Evolutionary conservation across 1,284 basidiomycete species (phyloP).

Genomic region (Ustanciosporium gigantosporum): DNA sequence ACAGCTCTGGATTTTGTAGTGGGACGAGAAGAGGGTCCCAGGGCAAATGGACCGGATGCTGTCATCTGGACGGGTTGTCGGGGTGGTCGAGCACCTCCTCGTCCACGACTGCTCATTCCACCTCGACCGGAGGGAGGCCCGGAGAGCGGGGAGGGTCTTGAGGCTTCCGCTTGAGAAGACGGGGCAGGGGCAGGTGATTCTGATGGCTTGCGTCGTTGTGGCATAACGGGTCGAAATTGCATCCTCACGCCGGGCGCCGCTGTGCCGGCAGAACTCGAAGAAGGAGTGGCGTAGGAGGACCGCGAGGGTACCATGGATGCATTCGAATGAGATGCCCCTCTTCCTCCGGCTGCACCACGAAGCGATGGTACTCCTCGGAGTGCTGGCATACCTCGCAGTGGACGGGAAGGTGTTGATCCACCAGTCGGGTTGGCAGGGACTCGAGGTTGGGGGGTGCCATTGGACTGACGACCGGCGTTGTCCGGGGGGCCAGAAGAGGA

Average conservation of each 20-base stretch:
- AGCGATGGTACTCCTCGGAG: conserved; percentile 22
- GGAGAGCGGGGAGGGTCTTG: not conserved
- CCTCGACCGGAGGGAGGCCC: conserved; percentile 4
- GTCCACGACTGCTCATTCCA: conserved; percentile 30
- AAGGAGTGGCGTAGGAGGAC: conserved; percentile 28
- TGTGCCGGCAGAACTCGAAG: conserved; percentile 7
- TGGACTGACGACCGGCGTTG: no score
- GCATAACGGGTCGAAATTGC: conserved; percentile 53
- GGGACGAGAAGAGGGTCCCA: conserved; percentile 72
- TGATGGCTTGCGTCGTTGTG: conserved; percentile 45
- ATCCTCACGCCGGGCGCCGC: conserved; percentile 26
- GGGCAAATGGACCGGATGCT: conserved; percentile 86
- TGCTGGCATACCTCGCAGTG: conserved; percentile 22
- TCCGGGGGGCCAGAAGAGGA: no score
- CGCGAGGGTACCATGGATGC: conserved; percentile 33
- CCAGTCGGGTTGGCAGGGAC: not conserved
- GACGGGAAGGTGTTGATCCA: conserved; percentile 3
- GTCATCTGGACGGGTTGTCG: conserved; percentile 70
- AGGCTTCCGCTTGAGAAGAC: no score
- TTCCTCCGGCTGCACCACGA: conserved; percentile 10
- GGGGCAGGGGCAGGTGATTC: conserved; percentile 27
- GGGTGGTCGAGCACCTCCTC: conserved; percentile 33
- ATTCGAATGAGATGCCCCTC: conserved; percentile 9
- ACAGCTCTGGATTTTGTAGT: conserved; percentile 35
- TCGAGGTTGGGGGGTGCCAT: no score